A percentile compares a stretch with the other conserved stretches of the same genome.
Conservation (phyloP, 768 basidiomycete species). For the Rhizopogon sp. region DNA sequence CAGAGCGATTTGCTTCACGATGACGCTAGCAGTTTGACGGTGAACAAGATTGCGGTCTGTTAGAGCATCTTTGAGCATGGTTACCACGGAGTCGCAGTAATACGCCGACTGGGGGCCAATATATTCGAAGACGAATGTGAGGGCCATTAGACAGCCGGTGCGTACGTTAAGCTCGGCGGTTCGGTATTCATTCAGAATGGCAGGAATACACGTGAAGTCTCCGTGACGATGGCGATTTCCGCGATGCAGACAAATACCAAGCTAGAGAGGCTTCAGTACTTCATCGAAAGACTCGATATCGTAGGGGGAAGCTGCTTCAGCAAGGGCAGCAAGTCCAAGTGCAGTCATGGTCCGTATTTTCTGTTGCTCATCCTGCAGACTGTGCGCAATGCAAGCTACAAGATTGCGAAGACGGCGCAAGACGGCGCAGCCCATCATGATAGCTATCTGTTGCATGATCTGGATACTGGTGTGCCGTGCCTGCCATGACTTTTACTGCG, state of each 20-base stretch:
- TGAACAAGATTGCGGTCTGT: no score
- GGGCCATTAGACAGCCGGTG: no score
- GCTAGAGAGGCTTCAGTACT: conserved; percentile 79
- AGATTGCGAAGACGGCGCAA: conserved; percentile 44
- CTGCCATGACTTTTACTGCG: conserved; percentile 99
- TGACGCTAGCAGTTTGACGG: no score
- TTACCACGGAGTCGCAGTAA: no score
- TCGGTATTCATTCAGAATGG: no score
- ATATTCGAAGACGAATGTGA: no score
- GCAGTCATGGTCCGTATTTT: conserved; percentile 82
- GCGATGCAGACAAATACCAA: conserved; percentile 64
- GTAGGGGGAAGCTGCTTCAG: conserved; percentile 97
- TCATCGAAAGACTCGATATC: conserved; percentile 99
- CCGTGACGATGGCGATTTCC: no score
- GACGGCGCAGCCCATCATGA: conserved; percentile 33
- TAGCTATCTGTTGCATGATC: conserved; percentile 98
- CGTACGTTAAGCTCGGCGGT: no score
- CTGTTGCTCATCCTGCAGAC: conserved; percentile 73
- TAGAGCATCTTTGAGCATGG: no score
- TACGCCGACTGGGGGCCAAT: no score
- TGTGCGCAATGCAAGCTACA: conserved; percentile 91
- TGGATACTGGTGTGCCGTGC: conserved; percentile 98
- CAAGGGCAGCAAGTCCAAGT: conserved; percentile 79
- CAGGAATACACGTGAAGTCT: no score
- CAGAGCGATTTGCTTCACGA: no score